Percentiles rank a stretch among this genome's conserved stretches.
These are phyloP conservation scores for Hygrophorus russula DNA, from an alignment of 768 basidiomycete genomes.

Conservation along the genomic window DNA sequence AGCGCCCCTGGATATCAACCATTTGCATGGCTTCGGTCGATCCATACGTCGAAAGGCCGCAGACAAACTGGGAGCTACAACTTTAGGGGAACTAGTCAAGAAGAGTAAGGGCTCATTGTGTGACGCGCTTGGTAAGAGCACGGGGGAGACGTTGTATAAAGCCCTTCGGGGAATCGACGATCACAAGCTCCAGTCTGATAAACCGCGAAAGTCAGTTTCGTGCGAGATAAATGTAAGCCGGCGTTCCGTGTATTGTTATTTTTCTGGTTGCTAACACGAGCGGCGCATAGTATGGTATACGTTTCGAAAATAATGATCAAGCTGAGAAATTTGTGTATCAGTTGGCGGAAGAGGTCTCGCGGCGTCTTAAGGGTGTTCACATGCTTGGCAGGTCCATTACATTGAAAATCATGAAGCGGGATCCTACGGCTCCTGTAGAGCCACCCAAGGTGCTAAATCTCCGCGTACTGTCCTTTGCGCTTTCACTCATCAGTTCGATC, in stretches of 20 bases:
- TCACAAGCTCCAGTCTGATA: constrained; percentile 68
- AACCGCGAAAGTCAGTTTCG: constrained; percentile 82
- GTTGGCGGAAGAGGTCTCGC: constrained; percentile 69
- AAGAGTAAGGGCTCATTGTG: constrained; percentile 57
- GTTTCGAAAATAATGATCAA: constrained; percentile 76
- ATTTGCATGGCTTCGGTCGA: constrained; percentile 81
- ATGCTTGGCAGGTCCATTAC: constrained; percentile 70
- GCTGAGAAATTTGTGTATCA: constrained; percentile 69
- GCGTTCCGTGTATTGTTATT: constrained; percentile 3
- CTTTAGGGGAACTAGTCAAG: constrained; percentile 54
- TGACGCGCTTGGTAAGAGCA: constrained; percentile 65
- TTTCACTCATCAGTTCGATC: constrained; percentile 1
- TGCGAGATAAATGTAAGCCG: constrained; percentile 86
- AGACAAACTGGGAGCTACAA: constrained; percentile 66
- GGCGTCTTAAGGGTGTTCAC: constrained; percentile 53
- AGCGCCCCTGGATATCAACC: constrained; percentile 60
- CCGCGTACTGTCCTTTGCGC: not conserved
- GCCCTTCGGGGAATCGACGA: constrained; percentile 79
- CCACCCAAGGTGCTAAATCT: constrained; percentile 62
- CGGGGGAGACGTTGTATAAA: constrained; percentile 79
- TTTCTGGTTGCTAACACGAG: not conserved
- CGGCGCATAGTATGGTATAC: constrained; percentile 74
- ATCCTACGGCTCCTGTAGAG: constrained; percentile 79
- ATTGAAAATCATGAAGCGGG: constrained; percentile 82
- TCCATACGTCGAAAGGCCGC: constrained; percentile 66